phyloP scores from a whole-genome alignment of 2,329 filamentous ascomycete genomes.

The Penicillium sp. region DNA sequence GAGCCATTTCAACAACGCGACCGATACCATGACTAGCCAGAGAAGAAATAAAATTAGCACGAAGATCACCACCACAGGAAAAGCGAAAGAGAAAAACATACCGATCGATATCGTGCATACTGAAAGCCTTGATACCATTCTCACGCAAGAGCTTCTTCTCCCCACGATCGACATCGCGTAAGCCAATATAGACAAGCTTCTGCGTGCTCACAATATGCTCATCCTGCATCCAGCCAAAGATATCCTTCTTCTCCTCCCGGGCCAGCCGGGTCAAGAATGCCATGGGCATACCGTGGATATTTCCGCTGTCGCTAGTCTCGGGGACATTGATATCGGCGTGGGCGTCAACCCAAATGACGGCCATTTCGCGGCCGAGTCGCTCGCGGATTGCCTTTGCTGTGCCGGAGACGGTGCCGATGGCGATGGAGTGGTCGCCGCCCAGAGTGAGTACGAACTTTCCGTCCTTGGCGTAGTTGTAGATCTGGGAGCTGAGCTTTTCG shows the following conservation, averaged over 20 bases:
- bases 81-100: conserved; percentile 44
- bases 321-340: conserved; percentile 98
- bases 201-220: conserved; percentile 59
- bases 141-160: conserved; percentile 92
- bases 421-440: conserved; percentile 94
- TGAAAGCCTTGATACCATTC: conserved; percentile 90
- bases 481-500: conserved; percentile 72
- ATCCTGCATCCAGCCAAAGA: conserved; percentile 85
- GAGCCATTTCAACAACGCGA: conserved; percentile 95
- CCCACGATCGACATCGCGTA: conserved; percentile 86
- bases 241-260: conserved; percentile 68
- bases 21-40: conserved; percentile 79
- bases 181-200: conserved; percentile 95
- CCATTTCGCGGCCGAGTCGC: conserved; percentile 76
- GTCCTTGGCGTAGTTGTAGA: conserved; percentile 78
- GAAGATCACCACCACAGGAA: background rate
- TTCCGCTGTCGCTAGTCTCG: conserved; percentile 83
- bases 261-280: conserved; percentile 86
- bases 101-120: conserved; percentile 97
- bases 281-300: conserved; percentile 97
- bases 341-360: conserved; percentile 97
- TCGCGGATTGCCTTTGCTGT: conserved; percentile 83
- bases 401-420: conserved; percentile 88
- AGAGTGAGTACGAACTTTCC: conserved; percentile 89
- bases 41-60: background rate